Percentiles rank a stretch among this genome's conserved stretches.
phyloP scores from a whole-genome alignment of 1,139 yeast genomes.

The Pneumocystis oryctolagi region DNA sequence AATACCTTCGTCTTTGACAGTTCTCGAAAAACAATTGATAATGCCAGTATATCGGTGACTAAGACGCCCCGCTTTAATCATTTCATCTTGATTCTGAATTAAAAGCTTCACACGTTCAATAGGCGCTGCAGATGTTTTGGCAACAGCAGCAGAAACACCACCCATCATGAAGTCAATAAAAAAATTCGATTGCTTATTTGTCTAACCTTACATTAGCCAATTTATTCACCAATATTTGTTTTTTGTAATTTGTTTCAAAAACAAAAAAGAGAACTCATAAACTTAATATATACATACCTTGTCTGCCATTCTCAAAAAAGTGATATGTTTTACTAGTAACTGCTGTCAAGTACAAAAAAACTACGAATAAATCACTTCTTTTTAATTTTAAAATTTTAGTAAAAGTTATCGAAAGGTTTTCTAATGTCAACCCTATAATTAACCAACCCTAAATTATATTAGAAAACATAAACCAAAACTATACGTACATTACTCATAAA shows the following conservation, averaged over 20 bases:
- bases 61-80: slow-evolving; percentile 69
- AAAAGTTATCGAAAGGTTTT: neutral
- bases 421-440: neutral
- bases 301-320: neutral
- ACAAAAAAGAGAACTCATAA: neutral
- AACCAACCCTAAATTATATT: neutral
- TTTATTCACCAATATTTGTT: neutral
- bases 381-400: neutral
- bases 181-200: slow-evolving; percentile 23
- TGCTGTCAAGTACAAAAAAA: neutral
- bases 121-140: slow-evolving; percentile 66
- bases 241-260: neutral
- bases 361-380: neutral
- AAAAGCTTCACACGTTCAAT: slow-evolving; percentile 69
- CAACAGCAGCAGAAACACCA: slow-evolving; percentile 67
- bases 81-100: slow-evolving; percentile 73
- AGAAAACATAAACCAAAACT: neutral
- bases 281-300: neutral
- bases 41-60: slow-evolving; percentile 53
- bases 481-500: neutral
- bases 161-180: slow-evolving; percentile 55
- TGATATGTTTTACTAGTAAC: neutral
- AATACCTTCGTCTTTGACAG: slow-evolving; percentile 58
- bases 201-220: neutral
- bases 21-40: slow-evolving; percentile 56